A percentile compares a stretch with the other conserved stretches of the same genome.
Evolutionary conservation across 345 rosid species (phyloP).

Genomic region (Dimocarpus longan): DNA sequence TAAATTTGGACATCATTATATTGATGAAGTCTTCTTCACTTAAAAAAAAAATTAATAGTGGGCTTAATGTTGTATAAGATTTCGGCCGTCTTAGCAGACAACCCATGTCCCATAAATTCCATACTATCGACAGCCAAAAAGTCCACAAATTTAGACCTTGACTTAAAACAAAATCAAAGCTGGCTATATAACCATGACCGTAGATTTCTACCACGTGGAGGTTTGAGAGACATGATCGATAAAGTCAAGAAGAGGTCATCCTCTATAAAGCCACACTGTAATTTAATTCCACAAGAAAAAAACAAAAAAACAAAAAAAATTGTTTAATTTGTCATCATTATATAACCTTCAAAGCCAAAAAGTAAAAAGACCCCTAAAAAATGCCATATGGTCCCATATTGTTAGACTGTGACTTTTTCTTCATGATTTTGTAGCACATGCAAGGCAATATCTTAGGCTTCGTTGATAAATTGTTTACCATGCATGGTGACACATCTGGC

Average conservation of each 20-base stretch:
- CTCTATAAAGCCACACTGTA: too few species aligned
- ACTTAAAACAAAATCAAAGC: not conserved
- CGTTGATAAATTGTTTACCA: too few species aligned
- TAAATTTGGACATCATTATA: too few species aligned
- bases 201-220: not conserved
- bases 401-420: not conserved
- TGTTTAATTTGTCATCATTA: too few species aligned
- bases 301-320: too few species aligned
- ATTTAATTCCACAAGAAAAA: too few species aligned
- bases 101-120: not conserved
- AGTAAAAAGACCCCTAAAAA: not conserved
- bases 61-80: not conserved
- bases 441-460: not conserved
- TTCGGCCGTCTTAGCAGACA: not conserved
- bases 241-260: too few species aligned
- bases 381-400: not conserved
- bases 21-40: not conserved
- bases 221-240: not conserved
- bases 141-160: not conserved
- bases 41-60: not conserved
- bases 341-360: too few species aligned
- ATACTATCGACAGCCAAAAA: not conserved
- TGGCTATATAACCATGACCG: not conserved
- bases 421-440: not conserved
- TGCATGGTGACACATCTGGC: too few species aligned